Conservation (phyloP, 257 asterid genomes). For the Asclepias syriaca region DNA sequence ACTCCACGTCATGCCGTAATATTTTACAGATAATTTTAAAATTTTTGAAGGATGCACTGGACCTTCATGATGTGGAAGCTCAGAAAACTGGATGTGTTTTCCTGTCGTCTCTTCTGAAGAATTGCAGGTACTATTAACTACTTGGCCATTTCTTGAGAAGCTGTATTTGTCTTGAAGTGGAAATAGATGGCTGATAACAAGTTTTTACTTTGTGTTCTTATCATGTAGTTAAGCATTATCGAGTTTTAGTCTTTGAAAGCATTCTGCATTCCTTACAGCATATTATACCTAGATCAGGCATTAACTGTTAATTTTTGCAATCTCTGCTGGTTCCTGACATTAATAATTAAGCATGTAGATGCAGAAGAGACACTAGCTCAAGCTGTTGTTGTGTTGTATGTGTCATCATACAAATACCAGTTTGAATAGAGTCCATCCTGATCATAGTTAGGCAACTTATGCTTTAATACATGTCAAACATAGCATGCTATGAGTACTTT, state of each 20-base stretch:
- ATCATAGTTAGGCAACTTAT: constrained; percentile 1
- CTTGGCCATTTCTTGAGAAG: not conserved
- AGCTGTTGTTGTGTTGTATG: not conserved
- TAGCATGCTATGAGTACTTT: constrained; percentile 3
- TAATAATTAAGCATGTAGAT: not conserved
- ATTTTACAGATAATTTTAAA: constrained; percentile 33
- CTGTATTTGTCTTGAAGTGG: not conserved
- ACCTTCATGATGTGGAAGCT: constrained; percentile 48
- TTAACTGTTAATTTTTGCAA: not conserved
- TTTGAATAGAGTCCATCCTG: not conserved
- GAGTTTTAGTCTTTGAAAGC: not conserved
- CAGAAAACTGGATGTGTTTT: constrained; percentile 61
- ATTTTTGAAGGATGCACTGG: constrained; percentile 61
- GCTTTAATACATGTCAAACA: not conserved
- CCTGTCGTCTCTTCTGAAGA: constrained; percentile 48
- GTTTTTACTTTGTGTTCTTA: not conserved
- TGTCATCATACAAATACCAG: not conserved
- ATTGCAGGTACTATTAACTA: constrained; percentile 51
- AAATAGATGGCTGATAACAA: not conserved
- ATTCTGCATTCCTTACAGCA: not conserved
- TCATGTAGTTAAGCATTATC: not conserved
- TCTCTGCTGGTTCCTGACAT: not conserved
- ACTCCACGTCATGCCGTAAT: constrained; percentile 27
- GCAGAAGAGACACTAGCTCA: not conserved
- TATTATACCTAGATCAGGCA: not conserved